Base-by-base conservation (phyloP, 2,329 filamentous ascomycete genomes). In the Orbilia quercus region DNA sequence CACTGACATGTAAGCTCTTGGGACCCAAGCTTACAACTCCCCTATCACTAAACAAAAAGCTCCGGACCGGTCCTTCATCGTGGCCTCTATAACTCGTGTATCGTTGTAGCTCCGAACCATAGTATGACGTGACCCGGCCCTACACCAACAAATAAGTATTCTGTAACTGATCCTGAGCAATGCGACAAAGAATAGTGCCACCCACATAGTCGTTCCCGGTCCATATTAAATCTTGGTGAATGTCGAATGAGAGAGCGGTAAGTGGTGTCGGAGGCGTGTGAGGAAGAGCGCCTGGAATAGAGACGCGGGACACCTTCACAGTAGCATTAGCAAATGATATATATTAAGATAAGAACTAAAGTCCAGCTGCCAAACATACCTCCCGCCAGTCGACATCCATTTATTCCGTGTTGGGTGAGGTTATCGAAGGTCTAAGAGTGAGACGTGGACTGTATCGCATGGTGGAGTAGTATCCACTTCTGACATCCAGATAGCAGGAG, bases 41-140 rank as follows among this genome's bases (percentile, higher is more conserved):
- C 79, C 90, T 91, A 75, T 97, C 92, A 79, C 94, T 94, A 80
- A 97, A 91, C 28, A 98, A 84, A 47, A 99, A 87, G 79, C 98
- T 94, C 75, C 91, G 90, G 42, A 99, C 90, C 22, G 92, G 92
- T 80, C 96, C 91, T 75, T 86, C 81, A 62, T 74, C 70, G 80
- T 96, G 92, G 44, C 90, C 91, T 79, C 90, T 89, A 81, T 95
- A 94, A 38, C 94, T 96, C 2, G 93, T 96, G 81, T 99, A 97
- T 79, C 88, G 87, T 79, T 94, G 90, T 51, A 98, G 85, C 74
- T 96, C 91, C 59, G 88, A 87, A 59, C 92, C 90, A 81, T 91
- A 91, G 81, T 96, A 97, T 9, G 94, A 96, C 47, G 88, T 90
- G 51, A 98, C 88, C 76, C 92, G 89, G 75, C 95, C 95, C 91